Conservation (phyloP, 768 basidiomycete genomes). For the Rhizopogon salebrosus region DNA sequence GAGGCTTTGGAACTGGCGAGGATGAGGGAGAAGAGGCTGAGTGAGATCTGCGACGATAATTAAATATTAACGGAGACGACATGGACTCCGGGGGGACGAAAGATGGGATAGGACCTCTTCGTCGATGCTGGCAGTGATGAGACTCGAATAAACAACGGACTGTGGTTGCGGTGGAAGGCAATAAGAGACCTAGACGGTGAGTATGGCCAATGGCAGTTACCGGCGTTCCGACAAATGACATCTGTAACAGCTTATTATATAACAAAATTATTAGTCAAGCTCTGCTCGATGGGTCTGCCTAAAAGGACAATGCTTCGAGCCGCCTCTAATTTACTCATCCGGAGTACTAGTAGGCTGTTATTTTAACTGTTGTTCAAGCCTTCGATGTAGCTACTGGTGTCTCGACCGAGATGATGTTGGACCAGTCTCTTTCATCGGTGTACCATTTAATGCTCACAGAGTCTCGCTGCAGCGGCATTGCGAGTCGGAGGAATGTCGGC, state of each 20-base stretch:
- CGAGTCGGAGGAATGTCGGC: too few species aligned
- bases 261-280: not conserved
- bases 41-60: constrained; percentile 49
- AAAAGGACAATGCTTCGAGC: too few species aligned
- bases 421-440: too few species aligned
- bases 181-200: not conserved
- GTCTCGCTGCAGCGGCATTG: too few species aligned
- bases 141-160: constrained; percentile 7
- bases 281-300: too few species aligned
- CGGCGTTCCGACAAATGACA: not conserved
- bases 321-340: too few species aligned
- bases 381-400: too few species aligned
- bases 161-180: not conserved
- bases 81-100: constrained; percentile 14
- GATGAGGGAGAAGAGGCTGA: constrained; percentile 37
- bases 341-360: too few species aligned
- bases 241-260: not conserved
- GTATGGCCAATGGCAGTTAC: not conserved
- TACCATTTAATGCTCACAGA: too few species aligned
- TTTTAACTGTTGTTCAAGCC: too few species aligned
- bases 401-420: too few species aligned
- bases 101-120: not conserved
- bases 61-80: constrained; percentile 30
- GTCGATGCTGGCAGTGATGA: constrained; percentile 19
- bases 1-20: constrained; percentile 29